Conservation (phyloP, 2,329 filamentous ascomycete genomes). For the Neonectria magnoliae region DNA sequence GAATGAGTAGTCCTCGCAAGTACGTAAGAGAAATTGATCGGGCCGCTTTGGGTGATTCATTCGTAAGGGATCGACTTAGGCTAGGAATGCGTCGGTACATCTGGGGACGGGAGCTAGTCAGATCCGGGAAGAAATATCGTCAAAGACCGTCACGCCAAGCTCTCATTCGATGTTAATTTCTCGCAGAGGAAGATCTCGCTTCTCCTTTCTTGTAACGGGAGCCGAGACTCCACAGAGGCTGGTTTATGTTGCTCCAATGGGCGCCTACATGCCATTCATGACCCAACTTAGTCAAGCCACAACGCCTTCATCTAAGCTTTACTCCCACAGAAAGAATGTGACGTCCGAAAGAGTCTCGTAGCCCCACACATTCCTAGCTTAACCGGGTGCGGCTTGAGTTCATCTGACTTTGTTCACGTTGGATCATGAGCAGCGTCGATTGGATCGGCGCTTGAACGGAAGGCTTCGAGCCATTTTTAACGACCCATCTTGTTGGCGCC, state of each 20-base stretch:
- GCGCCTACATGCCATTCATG: background rate
- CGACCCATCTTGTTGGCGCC: background rate
- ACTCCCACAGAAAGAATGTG: background rate
- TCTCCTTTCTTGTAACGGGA: background rate
- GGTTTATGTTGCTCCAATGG: background rate
- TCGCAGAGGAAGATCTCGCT: background rate
- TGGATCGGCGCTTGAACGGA: background rate
- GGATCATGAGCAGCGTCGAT: background rate
- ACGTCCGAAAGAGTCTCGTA: background rate
- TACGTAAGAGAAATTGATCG: background rate
- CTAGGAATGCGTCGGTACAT: background rate
- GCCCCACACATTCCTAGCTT: background rate
- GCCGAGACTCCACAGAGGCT: background rate
- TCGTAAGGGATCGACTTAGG: background rate
- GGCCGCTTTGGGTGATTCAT: background rate
- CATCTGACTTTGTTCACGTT: background rate
- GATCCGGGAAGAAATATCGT: background rate
- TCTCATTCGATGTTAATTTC: background rate
- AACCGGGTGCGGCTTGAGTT: background rate
- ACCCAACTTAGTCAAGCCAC: background rate
- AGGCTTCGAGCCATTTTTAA: background rate
- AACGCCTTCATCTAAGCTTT: background rate
- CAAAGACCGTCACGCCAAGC: background rate
- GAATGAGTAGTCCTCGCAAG: background rate
- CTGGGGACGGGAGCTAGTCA: background rate